Conservation (phyloP, 805 yeast species). For the Maudiozyma serrabonitensis region DNA sequence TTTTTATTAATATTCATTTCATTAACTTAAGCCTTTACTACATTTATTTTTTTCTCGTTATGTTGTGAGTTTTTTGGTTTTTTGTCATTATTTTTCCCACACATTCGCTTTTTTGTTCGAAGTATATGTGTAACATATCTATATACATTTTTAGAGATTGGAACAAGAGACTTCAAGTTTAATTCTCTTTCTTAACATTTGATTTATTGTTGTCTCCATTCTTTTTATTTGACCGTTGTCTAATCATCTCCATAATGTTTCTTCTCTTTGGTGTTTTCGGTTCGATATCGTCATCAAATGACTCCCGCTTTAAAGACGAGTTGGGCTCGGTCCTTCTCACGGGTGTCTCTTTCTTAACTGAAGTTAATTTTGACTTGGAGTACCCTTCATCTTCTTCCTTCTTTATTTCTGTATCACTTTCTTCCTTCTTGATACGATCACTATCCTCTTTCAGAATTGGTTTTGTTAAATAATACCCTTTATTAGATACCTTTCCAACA, state of each 20-base stretch:
- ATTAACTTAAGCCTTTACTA: too few species aligned
- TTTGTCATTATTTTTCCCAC: too few species aligned
- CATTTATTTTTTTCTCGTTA: too few species aligned
- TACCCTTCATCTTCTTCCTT: not conserved
- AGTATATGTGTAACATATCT: too few species aligned
- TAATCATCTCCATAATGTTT: slow-evolving; percentile 3
- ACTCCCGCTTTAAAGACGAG: not conserved
- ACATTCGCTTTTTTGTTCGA: too few species aligned
- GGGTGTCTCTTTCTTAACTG: not conserved
- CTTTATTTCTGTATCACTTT: not conserved
- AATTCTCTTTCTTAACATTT: not conserved
- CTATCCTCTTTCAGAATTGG: slow-evolving; percentile 12
- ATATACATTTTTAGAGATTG: too few species aligned
- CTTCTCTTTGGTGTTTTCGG: not conserved
- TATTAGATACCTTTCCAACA: slow-evolving; percentile 53
- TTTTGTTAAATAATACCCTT: slow-evolving; percentile 30
- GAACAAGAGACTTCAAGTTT: too few species aligned
- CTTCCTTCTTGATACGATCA: slow-evolving; percentile 4
- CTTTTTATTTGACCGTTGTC: not conserved
- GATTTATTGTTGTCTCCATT: not conserved
- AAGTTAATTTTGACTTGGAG: not conserved
- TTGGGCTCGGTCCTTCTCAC: not conserved
- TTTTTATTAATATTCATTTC: too few species aligned
- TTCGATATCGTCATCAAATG: not conserved
- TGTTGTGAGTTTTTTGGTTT: too few species aligned